Conservation (phyloP, 1,284 basidiomycete species). For the Cutaneotrichosporon cavernicola region DNA sequence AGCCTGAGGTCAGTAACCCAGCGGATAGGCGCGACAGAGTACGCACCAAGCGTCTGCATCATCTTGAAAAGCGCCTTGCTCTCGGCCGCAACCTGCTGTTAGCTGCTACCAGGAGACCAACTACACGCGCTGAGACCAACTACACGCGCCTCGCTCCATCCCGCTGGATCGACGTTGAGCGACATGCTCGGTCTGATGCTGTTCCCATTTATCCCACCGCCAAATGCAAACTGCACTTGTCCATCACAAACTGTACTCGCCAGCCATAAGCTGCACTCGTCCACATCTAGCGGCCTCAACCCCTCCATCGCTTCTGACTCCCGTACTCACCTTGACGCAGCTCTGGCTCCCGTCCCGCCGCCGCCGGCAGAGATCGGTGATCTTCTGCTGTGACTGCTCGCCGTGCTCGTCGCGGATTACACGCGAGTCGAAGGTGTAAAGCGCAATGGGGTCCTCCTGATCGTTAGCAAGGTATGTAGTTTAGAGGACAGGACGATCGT, state of each 20-base stretch:
- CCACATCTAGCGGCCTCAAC: background rate
- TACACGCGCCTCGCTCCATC: background rate
- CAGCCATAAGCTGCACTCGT: background rate
- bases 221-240: no score
- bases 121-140: background rate
- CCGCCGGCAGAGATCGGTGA: conserved; percentile 66
- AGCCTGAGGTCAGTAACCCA: conserved; percentile 54
- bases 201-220: no score
- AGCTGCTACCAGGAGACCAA: background rate
- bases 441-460: conserved; percentile 13
- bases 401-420: conserved; percentile 54
- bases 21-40: background rate
- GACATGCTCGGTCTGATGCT: no score
- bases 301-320: background rate
- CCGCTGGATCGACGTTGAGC: background rate
- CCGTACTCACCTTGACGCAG: conserved; percentile 63
- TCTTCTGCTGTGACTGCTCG: conserved; percentile 26
- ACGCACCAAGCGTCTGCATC: conserved; percentile 60
- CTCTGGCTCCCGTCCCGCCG: conserved; percentile 55
- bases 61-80: conserved; percentile 68
- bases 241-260: no score
- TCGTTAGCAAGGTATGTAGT: background rate
- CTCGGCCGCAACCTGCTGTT: conserved; percentile 63
- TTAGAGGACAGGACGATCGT: background rate
- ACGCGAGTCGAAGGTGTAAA: conserved; percentile 45